Conservation (phyloP, 139 green algal genomes). For the Diplosphaera chodatii region DNA sequence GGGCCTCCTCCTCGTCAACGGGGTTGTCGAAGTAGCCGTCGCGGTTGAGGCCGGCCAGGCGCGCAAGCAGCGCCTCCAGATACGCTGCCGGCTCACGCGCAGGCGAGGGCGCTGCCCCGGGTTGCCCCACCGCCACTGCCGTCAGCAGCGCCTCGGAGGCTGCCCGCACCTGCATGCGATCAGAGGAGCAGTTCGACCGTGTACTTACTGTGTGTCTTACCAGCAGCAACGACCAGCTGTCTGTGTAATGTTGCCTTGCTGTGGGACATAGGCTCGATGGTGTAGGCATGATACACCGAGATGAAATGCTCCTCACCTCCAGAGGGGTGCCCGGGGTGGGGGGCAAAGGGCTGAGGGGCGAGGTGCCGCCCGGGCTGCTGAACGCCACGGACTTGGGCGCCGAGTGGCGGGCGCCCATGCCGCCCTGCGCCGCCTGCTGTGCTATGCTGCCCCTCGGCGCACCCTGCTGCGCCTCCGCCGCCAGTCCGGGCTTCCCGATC, state of each 20-base stretch:
- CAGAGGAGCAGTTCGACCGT: too few relatives aligned
- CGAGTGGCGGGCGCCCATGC: not conserved
- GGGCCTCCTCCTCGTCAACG: conserved; percentile 41
- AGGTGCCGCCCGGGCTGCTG: not conserved
- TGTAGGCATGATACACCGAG: too few relatives aligned
- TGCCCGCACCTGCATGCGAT: not conserved
- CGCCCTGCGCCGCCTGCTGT: not conserved
- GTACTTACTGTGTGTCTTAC: too few relatives aligned
- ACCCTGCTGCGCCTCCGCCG: too few relatives aligned
- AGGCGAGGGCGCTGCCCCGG: not conserved
- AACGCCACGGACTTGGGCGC: not conserved
- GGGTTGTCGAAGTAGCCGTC: conserved; percentile 49
- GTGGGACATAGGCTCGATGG: too few relatives aligned
- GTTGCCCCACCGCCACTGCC: not conserved
- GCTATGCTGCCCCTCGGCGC: not conserved
- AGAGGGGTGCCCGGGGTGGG: not conserved
- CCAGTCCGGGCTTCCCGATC: too few relatives aligned
- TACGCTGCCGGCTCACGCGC: not conserved
- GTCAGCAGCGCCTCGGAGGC: not conserved
- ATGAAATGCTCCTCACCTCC: not conserved
- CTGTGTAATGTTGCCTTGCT: too few relatives aligned
- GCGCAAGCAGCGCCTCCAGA: conserved; percentile 23
- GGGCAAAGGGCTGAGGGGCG: not conserved
- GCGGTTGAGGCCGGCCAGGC: conserved; percentile 21
- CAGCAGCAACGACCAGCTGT: too few relatives aligned